Evolutionary conservation across 2,329 filamentous ascomycete species (phyloP).

Genomic region (Xylaria sp.): DNA sequence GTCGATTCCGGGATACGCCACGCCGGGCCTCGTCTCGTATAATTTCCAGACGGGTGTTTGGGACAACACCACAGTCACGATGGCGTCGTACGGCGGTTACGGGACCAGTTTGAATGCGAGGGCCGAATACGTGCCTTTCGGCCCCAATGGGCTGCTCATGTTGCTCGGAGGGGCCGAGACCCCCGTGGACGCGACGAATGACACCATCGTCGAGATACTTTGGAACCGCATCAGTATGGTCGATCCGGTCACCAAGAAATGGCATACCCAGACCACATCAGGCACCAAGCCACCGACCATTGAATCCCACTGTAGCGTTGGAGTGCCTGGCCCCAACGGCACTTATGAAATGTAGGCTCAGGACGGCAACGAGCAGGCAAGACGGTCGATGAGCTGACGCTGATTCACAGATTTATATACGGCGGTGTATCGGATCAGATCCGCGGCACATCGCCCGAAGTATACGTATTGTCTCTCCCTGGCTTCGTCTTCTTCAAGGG

Average conservation of each 20-base stretch:
- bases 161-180: constrained; percentile 49
- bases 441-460: constrained; percentile 43
- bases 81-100: constrained; percentile 38
- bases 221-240: constrained; percentile 49
- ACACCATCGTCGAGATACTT: constrained; percentile 37
- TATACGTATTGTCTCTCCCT: constrained; percentile 53
- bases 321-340: constrained; percentile 46
- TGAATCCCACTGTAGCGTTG: constrained; percentile 50
- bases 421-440: constrained; percentile 47
- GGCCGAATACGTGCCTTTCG: constrained; percentile 50
- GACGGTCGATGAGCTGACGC: constrained; percentile 9
- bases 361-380: not conserved
- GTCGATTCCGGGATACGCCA: constrained; percentile 40
- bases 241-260: constrained; percentile 50
- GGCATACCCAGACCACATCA: constrained; percentile 50
- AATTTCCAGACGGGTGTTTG: constrained; percentile 48
- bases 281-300: constrained; percentile 46
- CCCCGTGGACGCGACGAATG: constrained; percentile 39
- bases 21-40: constrained; percentile 49
- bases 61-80: constrained; percentile 49
- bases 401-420: constrained; percentile 50
- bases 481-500: constrained; percentile 52
- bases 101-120: constrained; percentile 47
- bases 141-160: constrained; percentile 48
- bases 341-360: constrained; percentile 53